phyloP scores from a whole-genome alignment of 495 filamentous ascomycete genomes.

The Penicillium angulare region DNA sequence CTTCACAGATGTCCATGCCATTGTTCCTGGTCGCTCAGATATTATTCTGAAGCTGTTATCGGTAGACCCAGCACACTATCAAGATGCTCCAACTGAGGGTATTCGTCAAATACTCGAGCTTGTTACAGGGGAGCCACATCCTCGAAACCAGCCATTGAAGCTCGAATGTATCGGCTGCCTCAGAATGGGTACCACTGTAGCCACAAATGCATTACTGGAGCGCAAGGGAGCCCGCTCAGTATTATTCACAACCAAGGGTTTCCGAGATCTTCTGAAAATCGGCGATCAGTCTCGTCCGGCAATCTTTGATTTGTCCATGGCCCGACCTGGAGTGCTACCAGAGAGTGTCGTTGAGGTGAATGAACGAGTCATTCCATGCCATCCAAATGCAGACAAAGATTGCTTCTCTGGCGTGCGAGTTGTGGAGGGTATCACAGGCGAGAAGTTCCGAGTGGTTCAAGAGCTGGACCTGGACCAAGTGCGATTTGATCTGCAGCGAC shows the following conservation, averaged over 20 bases:
- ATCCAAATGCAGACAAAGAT: slow-evolving; percentile 63
- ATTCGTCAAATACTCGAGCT: slow-evolving; percentile 86
- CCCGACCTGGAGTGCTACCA: slow-evolving; percentile 77
- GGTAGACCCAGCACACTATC: slow-evolving; percentile 86
- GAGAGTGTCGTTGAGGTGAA: slow-evolving; percentile 74
- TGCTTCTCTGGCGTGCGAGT: slow-evolving; percentile 36
- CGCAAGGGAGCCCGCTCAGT: slow-evolving; percentile 91
- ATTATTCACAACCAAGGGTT: slow-evolving; percentile 88
- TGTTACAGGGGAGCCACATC: slow-evolving; percentile 72
- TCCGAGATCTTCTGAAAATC: slow-evolving; percentile 86
- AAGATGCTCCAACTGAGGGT: slow-evolving; percentile 85
- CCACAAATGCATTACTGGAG: slow-evolving; percentile 89
- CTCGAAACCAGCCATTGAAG: slow-evolving; percentile 78
- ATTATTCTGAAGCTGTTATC: slow-evolving; percentile 86
- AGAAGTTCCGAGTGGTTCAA: slow-evolving; percentile 51
- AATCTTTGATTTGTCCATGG: slow-evolving; percentile 81
- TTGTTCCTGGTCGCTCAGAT: slow-evolving; percentile 57
- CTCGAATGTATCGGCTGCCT: slow-evolving; percentile 80
- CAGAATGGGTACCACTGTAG: slow-evolving; percentile 88
- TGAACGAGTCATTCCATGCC: slow-evolving; percentile 61
- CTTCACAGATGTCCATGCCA: slow-evolving; percentile 63
- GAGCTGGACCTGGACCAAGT: slow-evolving; percentile 38
- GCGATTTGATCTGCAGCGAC: slow-evolving; percentile 37
- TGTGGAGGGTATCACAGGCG: slow-evolving; percentile 49
- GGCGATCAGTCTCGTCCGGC: slow-evolving; percentile 81